A percentile compares a stretch with the other conserved stretches of the same genome.
phyloP scores from a whole-genome alignment of 495 filamentous ascomycete genomes.

The Beverwykella pulmonaria region DNA sequence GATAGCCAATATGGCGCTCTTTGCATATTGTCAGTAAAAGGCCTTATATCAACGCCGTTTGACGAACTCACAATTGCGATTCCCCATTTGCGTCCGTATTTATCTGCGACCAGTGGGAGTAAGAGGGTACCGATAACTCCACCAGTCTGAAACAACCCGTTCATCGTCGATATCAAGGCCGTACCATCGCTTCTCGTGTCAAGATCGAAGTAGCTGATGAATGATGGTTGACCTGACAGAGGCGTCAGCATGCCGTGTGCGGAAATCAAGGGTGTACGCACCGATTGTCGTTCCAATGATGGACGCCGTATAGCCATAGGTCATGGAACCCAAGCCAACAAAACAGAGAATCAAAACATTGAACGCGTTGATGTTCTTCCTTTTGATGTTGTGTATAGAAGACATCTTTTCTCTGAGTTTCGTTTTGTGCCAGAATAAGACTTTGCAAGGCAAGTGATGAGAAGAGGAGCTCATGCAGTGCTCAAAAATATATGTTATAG shows the following conservation, averaged over 20 bases:
- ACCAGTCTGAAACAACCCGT: conserved; percentile 41
- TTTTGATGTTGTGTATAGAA: conserved; percentile 3
- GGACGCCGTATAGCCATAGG: conserved; percentile 35
- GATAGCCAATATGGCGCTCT: conserved; percentile 29
- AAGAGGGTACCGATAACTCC: conserved; percentile 35
- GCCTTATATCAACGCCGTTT: background rate
- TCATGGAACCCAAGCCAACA: conserved; percentile 33
- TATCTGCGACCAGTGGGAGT: conserved; percentile 21
- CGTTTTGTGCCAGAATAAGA: background rate
- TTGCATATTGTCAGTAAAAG: background rate
- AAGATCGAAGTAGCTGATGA: conserved; percentile 40
- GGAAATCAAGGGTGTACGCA: background rate
- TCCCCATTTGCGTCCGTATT: conserved; percentile 37
- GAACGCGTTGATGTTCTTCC: conserved; percentile 30
- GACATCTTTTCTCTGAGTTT: background rate
- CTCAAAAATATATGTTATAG: conserved; percentile 1
- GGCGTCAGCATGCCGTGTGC: background rate
- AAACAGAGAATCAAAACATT: conserved; percentile 28
- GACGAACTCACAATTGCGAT: conserved; percentile 20
- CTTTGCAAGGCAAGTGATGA: background rate
- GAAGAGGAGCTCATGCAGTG: background rate
- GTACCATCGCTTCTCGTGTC: conserved; percentile 36
- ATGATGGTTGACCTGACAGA: conserved; percentile 30
- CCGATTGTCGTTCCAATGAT: conserved; percentile 38
- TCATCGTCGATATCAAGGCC: conserved; percentile 38